Conservation (phyloP, 2,329 filamentous ascomycete species). For the Mariannaea sp. region DNA sequence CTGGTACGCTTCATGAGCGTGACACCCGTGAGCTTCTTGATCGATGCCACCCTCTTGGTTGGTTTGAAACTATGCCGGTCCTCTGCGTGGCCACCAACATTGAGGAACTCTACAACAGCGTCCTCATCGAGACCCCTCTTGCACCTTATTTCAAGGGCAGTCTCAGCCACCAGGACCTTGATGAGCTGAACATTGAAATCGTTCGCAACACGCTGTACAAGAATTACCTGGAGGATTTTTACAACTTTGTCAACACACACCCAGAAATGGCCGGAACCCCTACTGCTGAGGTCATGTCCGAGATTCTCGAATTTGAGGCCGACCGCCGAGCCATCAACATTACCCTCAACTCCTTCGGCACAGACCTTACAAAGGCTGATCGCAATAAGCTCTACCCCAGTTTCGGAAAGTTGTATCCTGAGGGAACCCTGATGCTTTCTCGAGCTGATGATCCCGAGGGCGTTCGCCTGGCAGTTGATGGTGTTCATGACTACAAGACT, state of each 20-base stretch:
- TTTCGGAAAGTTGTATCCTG: slow-evolving; percentile 90
- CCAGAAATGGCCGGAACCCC: slow-evolving; percentile 86
- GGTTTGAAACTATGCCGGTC: slow-evolving; percentile 99
- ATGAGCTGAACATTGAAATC: slow-evolving; percentile 99
- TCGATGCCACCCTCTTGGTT: slow-evolving; percentile 93
- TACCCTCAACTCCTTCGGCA: slow-evolving; percentile 97
- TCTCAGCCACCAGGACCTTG: slow-evolving; percentile 92
- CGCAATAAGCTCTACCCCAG: slow-evolving; percentile 94
- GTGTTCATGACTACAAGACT: slow-evolving; percentile 88
- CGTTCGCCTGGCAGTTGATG: slow-evolving; percentile 90
- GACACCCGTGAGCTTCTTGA: slow-evolving; percentile 95
- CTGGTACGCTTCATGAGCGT: slow-evolving; percentile 94
- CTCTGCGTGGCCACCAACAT: slow-evolving; percentile 98
- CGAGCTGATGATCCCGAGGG: slow-evolving; percentile 94
- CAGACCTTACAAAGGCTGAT: slow-evolving; percentile 90
- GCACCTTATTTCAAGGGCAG: slow-evolving; percentile 98
- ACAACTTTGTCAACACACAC: slow-evolving; percentile 90
- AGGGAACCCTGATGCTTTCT: slow-evolving; percentile 93
- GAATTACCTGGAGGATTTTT: slow-evolving; percentile 98
- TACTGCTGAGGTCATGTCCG: slow-evolving; percentile 92
- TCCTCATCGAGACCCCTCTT: slow-evolving; percentile 93
- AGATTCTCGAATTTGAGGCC: slow-evolving; percentile 95
- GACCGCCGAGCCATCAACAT: slow-evolving; percentile 98
- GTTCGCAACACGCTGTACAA: slow-evolving; percentile 98
- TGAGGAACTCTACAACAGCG: slow-evolving; percentile 97